Evolutionary conservation across 371 early-diverging fungal genomes (phyloP), one percentile per base, ranked within the genome.

Genomic region (Entomophthora muscae): DNA sequence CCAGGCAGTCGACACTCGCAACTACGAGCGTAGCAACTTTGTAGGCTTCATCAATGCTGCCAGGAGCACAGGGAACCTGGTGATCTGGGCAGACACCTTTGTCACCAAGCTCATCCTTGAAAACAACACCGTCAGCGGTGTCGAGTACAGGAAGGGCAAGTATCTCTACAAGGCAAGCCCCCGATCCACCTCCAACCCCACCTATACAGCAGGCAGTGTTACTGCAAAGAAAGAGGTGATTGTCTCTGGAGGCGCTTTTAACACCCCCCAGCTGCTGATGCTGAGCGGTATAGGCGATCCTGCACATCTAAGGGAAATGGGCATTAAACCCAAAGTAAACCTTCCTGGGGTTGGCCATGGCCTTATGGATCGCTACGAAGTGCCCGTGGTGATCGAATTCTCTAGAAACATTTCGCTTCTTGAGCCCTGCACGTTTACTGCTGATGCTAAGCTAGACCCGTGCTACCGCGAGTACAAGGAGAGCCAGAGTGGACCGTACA

Each of bases 231-330:
- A 65, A 31, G 71, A 71, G 58, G 66, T 71, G 32, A 68, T 71
- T 56, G 53, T 71, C 57, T 64, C 67, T 42, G 66, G 60, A 2
- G 71, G 71, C 32, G 67, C 67, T 33, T 67, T 71, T 54, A 66
- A 67, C 30, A 66, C 60, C n/a, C 71, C 71, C 29, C 65, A 68
- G 58, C 55, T 71, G 10, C 66, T 71, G 51, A 68, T 68, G 71
- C 67, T 71, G 51, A 66, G 66, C 52, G 71, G 71, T 53, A 54
- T 71, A 33, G 71, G 71, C 3, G 64, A 64, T 57, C 1, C 31
- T 0, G 57, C 1, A 1, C 33, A 64, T 7, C 57, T 64, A 1
- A 54, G 32, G 13, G 23, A 55, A 13, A 56, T 56, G 32, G 52
- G 52, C 28, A 64, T 64, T n/a, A 12, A 55, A 33, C 23, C 33